Conservation (phyloP, 768 basidiomycete species). For the Suillus subalutaceus region DNA sequence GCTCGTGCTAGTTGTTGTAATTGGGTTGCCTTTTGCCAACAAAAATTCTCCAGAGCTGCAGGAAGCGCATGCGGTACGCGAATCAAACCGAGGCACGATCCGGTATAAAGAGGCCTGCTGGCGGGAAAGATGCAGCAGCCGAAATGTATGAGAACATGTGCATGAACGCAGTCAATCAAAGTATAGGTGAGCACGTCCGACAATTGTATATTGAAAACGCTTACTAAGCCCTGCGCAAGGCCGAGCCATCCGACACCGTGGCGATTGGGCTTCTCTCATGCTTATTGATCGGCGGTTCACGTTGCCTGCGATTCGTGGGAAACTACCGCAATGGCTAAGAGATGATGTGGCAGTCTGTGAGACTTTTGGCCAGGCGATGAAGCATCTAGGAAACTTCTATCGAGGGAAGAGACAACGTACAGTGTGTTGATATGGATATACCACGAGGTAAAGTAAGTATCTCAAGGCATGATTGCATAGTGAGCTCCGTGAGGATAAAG, state of each 20-base stretch:
- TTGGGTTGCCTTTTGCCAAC: slow-evolving; percentile 94
- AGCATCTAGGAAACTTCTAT: slow-evolving; percentile 70
- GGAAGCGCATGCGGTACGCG: slow-evolving; percentile 91
- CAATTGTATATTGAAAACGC: neutral
- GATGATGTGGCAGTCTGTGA: slow-evolving; percentile 57
- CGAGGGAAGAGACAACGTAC: slow-evolving; percentile 48
- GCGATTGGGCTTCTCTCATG: slow-evolving; percentile 90
- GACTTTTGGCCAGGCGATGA: slow-evolving; percentile 73
- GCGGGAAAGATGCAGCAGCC: slow-evolving; percentile 66
- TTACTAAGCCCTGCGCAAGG: slow-evolving; percentile 47
- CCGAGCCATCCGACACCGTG: slow-evolving; percentile 88
- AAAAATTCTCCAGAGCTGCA: slow-evolving; percentile 87
- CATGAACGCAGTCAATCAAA: slow-evolving; percentile 96
- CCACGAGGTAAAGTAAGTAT: too few relatives aligned
- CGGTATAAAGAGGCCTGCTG: slow-evolving; percentile 35
- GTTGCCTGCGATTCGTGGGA: slow-evolving; percentile 64
- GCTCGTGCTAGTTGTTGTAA: slow-evolving; percentile 84
- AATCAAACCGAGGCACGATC: slow-evolving; percentile 56
- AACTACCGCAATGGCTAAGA: slow-evolving; percentile 93
- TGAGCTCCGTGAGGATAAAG: neutral
- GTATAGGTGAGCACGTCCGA: slow-evolving; percentile 67
- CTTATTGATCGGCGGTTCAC: slow-evolving; percentile 86
- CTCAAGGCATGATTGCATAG: neutral
- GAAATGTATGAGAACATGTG: slow-evolving; percentile 92
- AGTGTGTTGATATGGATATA: neutral